Percentiles rank a stretch among this genome's conserved stretches.
phyloP scores from a whole-genome alignment of 2,329 filamentous ascomycete genomes.

The Monosporascus sp. region DNA sequence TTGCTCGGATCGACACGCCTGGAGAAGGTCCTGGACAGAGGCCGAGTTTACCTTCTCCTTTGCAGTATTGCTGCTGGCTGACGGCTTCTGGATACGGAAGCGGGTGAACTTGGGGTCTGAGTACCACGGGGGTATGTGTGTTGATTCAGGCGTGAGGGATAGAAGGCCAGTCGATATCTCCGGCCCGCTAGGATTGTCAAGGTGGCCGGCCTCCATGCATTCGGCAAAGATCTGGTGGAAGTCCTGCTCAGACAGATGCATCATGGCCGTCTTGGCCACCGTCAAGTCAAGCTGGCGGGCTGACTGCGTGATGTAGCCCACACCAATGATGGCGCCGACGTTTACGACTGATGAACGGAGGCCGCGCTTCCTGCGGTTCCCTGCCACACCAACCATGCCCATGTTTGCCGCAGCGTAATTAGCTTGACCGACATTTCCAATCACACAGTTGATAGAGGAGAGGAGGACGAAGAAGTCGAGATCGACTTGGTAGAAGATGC shows the following conservation, averaged over 20 bases:
- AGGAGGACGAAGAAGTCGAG: too few relatives aligned
- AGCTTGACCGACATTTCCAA: constrained; percentile 35
- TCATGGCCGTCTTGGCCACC: constrained; percentile 14
- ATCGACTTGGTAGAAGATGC: too few relatives aligned
- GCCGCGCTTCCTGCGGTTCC: constrained; percentile 9
- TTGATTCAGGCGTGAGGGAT: constrained; percentile 1
- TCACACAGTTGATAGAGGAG: too few relatives aligned
- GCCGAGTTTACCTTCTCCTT: background rate
- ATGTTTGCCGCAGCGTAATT: constrained; percentile 36
- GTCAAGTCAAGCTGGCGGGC: constrained; percentile 9
- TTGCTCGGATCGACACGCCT: background rate
- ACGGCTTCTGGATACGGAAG: constrained; percentile 6
- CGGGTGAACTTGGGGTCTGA: constrained; percentile 11
- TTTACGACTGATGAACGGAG: constrained; percentile 6
- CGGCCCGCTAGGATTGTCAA: constrained; percentile 7
- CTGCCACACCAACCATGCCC: constrained; percentile 18
- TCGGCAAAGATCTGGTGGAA: constrained; percentile 27
- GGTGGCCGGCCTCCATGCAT: constrained; percentile 16
- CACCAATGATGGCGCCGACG: constrained; percentile 11
- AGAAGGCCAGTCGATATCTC: constrained; percentile 10
- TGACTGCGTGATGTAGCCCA: constrained; percentile 12
- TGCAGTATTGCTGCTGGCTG: background rate
- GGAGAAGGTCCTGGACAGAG: constrained; percentile 1
- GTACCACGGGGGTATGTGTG: constrained; percentile 8
- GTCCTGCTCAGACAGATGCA: constrained; percentile 26